A percentile compares a stretch with the other conserved stretches of the same genome.
These are phyloP conservation scores for Xylaria sp. DNA, from an alignment of 495 filamentous ascomycete species.

Conservation along the genomic window DNA sequence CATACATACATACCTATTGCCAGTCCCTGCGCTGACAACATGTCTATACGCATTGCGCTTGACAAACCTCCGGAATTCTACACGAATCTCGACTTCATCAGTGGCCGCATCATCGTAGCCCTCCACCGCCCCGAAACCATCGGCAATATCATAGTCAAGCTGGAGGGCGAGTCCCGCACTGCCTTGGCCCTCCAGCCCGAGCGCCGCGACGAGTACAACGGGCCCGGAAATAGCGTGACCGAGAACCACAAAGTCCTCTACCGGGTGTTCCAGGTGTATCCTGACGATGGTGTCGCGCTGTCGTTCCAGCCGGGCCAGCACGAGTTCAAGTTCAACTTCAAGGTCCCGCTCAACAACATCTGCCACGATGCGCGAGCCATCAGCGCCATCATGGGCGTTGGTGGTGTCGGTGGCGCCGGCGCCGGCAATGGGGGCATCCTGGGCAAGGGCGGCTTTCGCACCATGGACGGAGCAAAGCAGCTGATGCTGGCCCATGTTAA, in stretches of 20 bases:
- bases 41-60: slow-evolving; percentile 81
- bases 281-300: slow-evolving; percentile 66
- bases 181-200: slow-evolving; percentile 47
- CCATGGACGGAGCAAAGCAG: slow-evolving; percentile 60
- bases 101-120: slow-evolving; percentile 67
- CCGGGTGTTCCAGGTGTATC: slow-evolving; percentile 81
- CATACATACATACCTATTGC: background rate
- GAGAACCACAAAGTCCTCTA: slow-evolving; percentile 68
- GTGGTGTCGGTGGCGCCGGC: slow-evolving; percentile 47
- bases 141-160: slow-evolving; percentile 84
- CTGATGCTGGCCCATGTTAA: slow-evolving; percentile 73
- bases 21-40: slow-evolving; percentile 44
- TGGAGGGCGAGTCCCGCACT: slow-evolving; percentile 88
- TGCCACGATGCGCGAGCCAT: slow-evolving; percentile 66
- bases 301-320: slow-evolving; percentile 78
- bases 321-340: slow-evolving; percentile 91
- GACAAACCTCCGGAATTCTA: slow-evolving; percentile 77
- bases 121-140: slow-evolving; percentile 71
- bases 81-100: slow-evolving; percentile 88
- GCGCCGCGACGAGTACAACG: slow-evolving; percentile 31
- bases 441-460: slow-evolving; percentile 51
- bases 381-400: slow-evolving; percentile 51
- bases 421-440: slow-evolving; percentile 44
- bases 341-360: slow-evolving; percentile 91
- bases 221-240: slow-evolving; percentile 44